A percentile compares a stretch with the other conserved stretches of the same genome.
phyloP scores from a whole-genome alignment of 129 eudicot species.

The Centrapalus pauciflorus region DNA sequence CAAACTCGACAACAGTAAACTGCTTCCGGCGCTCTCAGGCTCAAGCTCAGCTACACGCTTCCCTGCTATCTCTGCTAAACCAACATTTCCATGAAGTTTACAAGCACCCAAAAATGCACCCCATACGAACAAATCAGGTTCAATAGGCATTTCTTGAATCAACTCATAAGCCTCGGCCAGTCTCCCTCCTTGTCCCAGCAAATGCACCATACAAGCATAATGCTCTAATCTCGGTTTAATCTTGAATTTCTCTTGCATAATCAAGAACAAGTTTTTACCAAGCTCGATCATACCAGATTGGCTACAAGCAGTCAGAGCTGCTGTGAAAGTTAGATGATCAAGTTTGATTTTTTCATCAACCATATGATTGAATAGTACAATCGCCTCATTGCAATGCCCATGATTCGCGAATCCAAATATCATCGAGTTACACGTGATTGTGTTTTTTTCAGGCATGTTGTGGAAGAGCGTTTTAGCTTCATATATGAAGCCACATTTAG shows the following conservation, averaged over 20 bases:
- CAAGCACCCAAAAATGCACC: constrained; percentile 92
- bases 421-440: constrained; percentile 80
- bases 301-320: constrained; percentile 67
- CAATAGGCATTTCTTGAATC: constrained; percentile 51
- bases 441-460: constrained; percentile 49
- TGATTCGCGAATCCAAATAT: constrained; percentile 78
- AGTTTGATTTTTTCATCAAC: constrained; percentile 34
- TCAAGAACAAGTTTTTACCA: constrained; percentile 48
- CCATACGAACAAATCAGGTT: constrained; percentile 73
- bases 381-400: constrained; percentile 55
- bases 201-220: constrained; percentile 81
- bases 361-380: constrained; percentile 56
- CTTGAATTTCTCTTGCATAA: constrained; percentile 50
- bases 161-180: constrained; percentile 49
- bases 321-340: constrained; percentile 73
- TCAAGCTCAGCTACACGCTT: constrained; percentile 56
- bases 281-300: constrained; percentile 56
- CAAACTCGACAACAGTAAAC: constrained; percentile 51
- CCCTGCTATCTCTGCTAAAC: constrained; percentile 69
- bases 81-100: constrained; percentile 48
- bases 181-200: constrained; percentile 67
- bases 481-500: constrained; percentile 61
- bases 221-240: constrained; percentile 73
- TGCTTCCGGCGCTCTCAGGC: constrained; percentile 66
- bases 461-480: constrained; percentile 59